Percentiles rank a stretch among this genome's conserved stretches.
Evolutionary conservation across 208 protist genomes (phyloP).

Genomic region (Crithidia acanthocephali): DNA sequence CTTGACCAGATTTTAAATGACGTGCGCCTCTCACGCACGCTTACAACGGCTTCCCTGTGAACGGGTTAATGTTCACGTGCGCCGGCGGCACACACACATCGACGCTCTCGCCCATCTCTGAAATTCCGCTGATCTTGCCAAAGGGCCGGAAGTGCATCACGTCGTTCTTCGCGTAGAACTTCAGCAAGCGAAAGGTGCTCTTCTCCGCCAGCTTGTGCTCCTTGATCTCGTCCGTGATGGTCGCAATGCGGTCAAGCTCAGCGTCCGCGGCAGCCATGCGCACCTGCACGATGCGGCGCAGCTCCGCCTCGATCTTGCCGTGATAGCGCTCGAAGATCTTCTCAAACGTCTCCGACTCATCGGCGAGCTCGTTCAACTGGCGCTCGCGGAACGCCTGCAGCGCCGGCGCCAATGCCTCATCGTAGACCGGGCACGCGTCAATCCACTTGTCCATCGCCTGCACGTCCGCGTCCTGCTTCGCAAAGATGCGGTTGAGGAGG

Average conservation of each 20-base stretch:
- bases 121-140: conserved; percentile 89
- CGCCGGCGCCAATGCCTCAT: conserved; percentile 53
- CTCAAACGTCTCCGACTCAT: conserved; percentile 63
- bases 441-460: conserved; percentile 71
- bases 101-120: conserved; percentile 78
- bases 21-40: no score
- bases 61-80: conserved; percentile 86
- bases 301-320: conserved; percentile 56
- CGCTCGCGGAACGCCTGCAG: conserved; percentile 80
- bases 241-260: conserved; percentile 61
- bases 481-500: conserved; percentile 78
- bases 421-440: conserved; percentile 79
- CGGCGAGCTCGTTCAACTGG: conserved; percentile 60
- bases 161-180: conserved; percentile 91
- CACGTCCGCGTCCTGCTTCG: conserved; percentile 60
- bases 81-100: conserved; percentile 82
- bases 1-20: no score
- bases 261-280: conserved; percentile 47
- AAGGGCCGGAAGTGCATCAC: conserved; percentile 77
- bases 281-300: conserved; percentile 67
- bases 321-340: conserved; percentile 48
- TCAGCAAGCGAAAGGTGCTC: conserved; percentile 73
- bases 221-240: conserved; percentile 53
- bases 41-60: conserved; percentile 44
- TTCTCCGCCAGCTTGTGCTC: conserved; percentile 79